Evolutionary conservation across 73 alveolate genomes (phyloP).

Genomic region (Tetrahymena borealis): DNA sequence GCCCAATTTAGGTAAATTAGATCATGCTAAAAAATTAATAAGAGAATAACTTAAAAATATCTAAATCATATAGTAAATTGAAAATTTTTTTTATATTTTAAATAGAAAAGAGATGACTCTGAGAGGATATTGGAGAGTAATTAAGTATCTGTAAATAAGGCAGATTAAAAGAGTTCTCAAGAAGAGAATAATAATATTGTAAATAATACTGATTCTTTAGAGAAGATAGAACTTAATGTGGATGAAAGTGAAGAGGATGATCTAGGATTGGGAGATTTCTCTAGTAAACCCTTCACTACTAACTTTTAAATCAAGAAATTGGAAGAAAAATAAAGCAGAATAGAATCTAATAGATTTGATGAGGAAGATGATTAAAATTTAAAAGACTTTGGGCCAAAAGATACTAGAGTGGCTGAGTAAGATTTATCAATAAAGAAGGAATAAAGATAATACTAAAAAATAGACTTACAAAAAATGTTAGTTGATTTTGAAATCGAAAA

Average conservation of each 20-base stretch:
- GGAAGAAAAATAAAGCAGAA: neutral
- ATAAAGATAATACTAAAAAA: neutral
- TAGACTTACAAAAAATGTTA: neutral
- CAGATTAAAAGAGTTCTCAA: neutral
- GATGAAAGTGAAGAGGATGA: neutral
- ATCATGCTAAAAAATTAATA: too few relatives aligned
- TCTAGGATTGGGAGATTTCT: neutral
- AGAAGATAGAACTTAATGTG: neutral
- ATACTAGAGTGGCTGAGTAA: neutral
- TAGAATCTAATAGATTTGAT: neutral
- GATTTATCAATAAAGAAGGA: neutral
- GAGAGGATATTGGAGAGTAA: too few relatives aligned
- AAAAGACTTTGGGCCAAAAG: neutral
- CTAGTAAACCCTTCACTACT: neutral
- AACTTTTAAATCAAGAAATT: neutral
- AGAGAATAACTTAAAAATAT: too few relatives aligned
- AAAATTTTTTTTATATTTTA: too few relatives aligned
- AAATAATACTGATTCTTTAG: neutral
- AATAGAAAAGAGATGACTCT: too few relatives aligned
- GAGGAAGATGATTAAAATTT: neutral
- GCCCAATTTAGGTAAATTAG: too few relatives aligned
- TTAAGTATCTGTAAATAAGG: neutral
- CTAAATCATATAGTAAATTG: too few relatives aligned
- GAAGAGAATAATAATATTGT: neutral
- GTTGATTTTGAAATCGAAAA: neutral